Conservation (phyloP, 164 flowering plant species). For the Buxus sempervirens region DNA sequence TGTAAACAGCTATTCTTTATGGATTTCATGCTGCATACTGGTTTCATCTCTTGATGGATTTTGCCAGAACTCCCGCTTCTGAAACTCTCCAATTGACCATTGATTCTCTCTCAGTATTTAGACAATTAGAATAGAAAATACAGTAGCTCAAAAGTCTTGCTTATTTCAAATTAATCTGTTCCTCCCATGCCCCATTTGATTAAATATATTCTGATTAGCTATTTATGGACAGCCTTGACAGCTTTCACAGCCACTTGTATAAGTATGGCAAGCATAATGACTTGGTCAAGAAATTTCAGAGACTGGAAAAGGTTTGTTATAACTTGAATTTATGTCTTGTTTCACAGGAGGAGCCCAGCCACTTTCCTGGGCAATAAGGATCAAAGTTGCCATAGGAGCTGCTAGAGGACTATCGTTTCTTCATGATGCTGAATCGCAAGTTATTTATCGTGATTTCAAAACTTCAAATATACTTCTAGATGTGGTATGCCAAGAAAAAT, state of each 20-base stretch:
- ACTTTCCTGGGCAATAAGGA: slow-evolving; percentile 80
- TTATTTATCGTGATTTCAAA: slow-evolving; percentile 86
- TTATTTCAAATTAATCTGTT: too few species aligned
- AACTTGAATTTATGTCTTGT: slow-evolving; percentile 6
- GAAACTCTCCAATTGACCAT: not conserved
- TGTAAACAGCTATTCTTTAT: not conserved
- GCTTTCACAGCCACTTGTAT: not conserved
- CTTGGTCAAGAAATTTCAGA: too few species aligned
- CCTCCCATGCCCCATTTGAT: too few species aligned
- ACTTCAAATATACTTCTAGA: slow-evolving; percentile 87
- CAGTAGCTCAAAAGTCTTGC: not conserved
- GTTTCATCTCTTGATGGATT: not conserved
- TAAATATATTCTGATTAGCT: not conserved
- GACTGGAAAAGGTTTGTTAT: too few species aligned
- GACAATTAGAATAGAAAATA: too few species aligned
- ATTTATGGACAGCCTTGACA: not conserved
- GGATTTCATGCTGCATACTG: not conserved
- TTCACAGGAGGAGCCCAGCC: slow-evolving; percentile 75
- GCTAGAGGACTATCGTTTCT: slow-evolving; percentile 84
- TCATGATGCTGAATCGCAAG: slow-evolving; percentile 72
- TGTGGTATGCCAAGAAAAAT: slow-evolving; percentile 43
- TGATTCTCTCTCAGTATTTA: not conserved
- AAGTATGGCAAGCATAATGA: too few species aligned
- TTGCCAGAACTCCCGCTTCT: not conserved
- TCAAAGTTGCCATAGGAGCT: slow-evolving; percentile 85